A percentile compares a stretch with the other conserved stretches of the same genome.
Conservation (phyloP, 345 rosid species). For the Carallia brachiata region DNA sequence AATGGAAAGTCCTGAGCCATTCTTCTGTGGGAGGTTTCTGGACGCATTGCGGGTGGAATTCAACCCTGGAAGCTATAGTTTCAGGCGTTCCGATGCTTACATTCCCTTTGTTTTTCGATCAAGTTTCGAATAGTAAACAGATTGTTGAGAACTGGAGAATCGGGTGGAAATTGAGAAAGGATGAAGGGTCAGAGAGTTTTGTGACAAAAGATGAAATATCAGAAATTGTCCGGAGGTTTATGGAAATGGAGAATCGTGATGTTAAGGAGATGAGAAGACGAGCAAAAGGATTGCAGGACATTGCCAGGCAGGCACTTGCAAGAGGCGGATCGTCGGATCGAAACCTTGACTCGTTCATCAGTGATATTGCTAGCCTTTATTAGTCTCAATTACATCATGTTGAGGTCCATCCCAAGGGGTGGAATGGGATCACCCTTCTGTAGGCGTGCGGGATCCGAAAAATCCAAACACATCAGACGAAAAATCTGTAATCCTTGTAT, state of each 20-base stretch:
- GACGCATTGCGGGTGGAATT: slow-evolving; percentile 73
- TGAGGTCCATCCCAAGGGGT: no score
- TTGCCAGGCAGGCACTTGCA: background rate
- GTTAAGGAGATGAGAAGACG: slow-evolving; percentile 8
- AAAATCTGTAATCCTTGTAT: no score
- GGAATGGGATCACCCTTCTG: no score
- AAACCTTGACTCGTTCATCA: slow-evolving; percentile 13
- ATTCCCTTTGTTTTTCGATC: slow-evolving; percentile 50
- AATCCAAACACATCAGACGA: no score
- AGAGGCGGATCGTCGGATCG: slow-evolving; percentile 11
- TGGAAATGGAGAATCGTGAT: slow-evolving; percentile 9
- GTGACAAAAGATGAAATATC: slow-evolving; percentile 4
- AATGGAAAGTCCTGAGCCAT: slow-evolving; percentile 50
- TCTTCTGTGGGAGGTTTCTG: slow-evolving; percentile 54
- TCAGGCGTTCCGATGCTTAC: slow-evolving; percentile 48
- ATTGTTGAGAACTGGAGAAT: slow-evolving; percentile 58
- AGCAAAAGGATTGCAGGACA: background rate
- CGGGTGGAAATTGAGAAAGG: slow-evolving; percentile 40
- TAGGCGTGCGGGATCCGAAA: no score
- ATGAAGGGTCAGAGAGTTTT: background rate
- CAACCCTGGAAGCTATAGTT: slow-evolving; percentile 48
- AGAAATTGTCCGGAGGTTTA: slow-evolving; percentile 9
- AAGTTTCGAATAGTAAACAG: slow-evolving; percentile 39
- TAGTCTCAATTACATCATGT: background rate
- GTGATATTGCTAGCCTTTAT: background rate